Base-by-base conservation (phyloP, 805 yeast species). In the Yamadazyma ubonensis region DNA sequence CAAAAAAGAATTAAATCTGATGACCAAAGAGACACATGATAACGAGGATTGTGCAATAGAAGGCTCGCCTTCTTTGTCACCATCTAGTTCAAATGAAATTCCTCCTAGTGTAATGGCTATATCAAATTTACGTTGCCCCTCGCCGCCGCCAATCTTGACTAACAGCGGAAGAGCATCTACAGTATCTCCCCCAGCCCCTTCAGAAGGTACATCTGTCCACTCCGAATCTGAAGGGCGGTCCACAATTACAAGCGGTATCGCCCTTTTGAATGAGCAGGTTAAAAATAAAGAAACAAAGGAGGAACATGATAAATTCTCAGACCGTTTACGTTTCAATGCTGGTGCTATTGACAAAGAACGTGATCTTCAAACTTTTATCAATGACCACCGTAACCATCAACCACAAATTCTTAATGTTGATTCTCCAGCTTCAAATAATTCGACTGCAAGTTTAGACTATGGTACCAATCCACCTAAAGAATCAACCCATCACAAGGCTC, bases 131-230 rank as follows among this genome's bases (percentile, higher is more conserved):
- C 67, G 82, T 44, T 78, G 85, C 48, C 86, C 86, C 1, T 80
- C 86, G 4, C 86, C 87, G n/a, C 85, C 87, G 1, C 86, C 87
- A 6, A 79, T 81, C 39, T 59, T 79, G 33, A 54, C 58, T 39
- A 65, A 63, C 35, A 44, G 42, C 23, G 38, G 45, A 16, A 37
- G 45, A 36, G 32, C 41, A 25, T 33, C 45, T 16, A 40, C 43
- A 5, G 37, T 20, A 6, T 44, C 51, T 1, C 49, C 49, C 5
- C 46, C 47, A 18, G n/a, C n/a, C n/a, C n/a, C n/a, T n/a, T n/a
- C n/a, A n/a, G n/a, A n/a, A n/a, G 42, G 22, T 6, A 7, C 21
- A 16, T 29, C 41, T 3, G 10, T 32, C 10, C 20, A 22, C n/a
- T 30, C 40, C 6, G 37, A 32, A 7, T 10, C 26, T n/a, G 38